Evolutionary conservation across 2,329 filamentous ascomycete species (phyloP).

Genomic region (Venturia aucupariae): DNA sequence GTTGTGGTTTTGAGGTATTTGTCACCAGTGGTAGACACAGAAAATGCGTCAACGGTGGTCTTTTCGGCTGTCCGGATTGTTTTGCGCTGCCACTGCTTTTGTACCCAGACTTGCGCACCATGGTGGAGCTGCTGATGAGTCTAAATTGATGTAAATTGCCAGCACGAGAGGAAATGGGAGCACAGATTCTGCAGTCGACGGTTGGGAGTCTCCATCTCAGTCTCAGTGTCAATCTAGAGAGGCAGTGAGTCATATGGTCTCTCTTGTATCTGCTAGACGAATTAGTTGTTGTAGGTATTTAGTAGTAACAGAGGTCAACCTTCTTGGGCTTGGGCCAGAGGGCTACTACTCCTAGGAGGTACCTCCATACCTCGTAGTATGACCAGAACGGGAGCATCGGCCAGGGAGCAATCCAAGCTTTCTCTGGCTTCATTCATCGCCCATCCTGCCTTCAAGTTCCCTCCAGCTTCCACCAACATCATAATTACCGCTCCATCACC

Average conservation of each 20-base stretch:
- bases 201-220: neutral
- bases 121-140: neutral
- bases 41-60: constrained; percentile 56
- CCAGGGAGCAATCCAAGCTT: neutral
- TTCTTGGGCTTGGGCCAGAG: too few species aligned
- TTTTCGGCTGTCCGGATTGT: constrained; percentile 16
- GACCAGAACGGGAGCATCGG: neutral
- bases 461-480: neutral
- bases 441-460: neutral
- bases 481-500: neutral
- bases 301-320: too few species aligned
- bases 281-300: too few species aligned
- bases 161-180: neutral
- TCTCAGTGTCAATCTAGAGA: neutral
- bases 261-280: too few species aligned
- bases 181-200: neutral
- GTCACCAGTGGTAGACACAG: constrained; percentile 66
- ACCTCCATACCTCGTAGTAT: too few species aligned
- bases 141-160: neutral
- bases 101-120: neutral
- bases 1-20: constrained; percentile 49
- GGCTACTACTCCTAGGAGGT: too few species aligned
- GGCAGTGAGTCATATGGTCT: neutral
- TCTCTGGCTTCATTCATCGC: neutral
- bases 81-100: constrained; percentile 7